A percentile compares a stretch with the other conserved stretches of the same genome.
phyloP scores from a whole-genome alignment of 2,329 filamentous ascomycete species.

The Sporothrix globosa region DNA sequence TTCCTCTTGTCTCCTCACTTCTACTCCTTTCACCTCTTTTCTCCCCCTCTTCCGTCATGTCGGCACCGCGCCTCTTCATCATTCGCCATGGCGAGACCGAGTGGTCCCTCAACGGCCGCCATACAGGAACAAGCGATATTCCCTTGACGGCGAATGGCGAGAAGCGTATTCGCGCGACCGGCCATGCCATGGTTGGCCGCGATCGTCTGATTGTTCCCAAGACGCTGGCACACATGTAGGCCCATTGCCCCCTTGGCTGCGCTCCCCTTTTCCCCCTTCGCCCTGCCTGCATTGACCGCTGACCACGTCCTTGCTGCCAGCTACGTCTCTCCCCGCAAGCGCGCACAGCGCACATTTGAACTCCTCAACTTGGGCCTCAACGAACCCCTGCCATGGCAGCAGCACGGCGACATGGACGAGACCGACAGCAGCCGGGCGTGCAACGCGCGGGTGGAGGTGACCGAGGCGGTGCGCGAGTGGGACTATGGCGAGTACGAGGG shows the following conservation, averaged over 20 bases:
- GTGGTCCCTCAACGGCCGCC: conserved; percentile 84
- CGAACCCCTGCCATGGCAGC: conserved; percentile 72
- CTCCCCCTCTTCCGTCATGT: conserved; percentile 38
- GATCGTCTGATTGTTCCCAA: conserved; percentile 83
- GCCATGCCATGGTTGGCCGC: conserved; percentile 78
- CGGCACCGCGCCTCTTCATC: conserved; percentile 75
- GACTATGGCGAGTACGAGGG: conserved; percentile 89
- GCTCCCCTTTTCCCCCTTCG: not conserved
- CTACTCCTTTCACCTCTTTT: not conserved
- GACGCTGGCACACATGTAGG: conserved; percentile 81
- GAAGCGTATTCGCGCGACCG: conserved; percentile 74
- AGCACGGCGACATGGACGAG: conserved; percentile 47
- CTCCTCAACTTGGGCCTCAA: conserved; percentile 74
- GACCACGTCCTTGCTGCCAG: conserved; percentile 43
- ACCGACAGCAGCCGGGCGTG: conserved; percentile 48
- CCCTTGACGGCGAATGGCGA: conserved; percentile 81
- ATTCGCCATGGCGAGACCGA: conserved; percentile 92
- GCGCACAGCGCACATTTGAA: conserved; percentile 88
- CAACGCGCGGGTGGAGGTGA: conserved; percentile 65
- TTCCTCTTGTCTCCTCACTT: not conserved
- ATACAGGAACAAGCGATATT: conserved; percentile 86
- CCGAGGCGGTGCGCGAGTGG: conserved; percentile 78
- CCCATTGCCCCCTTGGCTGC: conserved; percentile 31
- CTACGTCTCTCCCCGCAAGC: conserved; percentile 83
- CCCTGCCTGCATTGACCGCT: not conserved